Percentiles rank a stretch among this genome's conserved stretches.
Evolutionary conservation across 2,329 filamentous ascomycete species (phyloP).

Genomic region (Arthrocladium fulminans): DNA sequence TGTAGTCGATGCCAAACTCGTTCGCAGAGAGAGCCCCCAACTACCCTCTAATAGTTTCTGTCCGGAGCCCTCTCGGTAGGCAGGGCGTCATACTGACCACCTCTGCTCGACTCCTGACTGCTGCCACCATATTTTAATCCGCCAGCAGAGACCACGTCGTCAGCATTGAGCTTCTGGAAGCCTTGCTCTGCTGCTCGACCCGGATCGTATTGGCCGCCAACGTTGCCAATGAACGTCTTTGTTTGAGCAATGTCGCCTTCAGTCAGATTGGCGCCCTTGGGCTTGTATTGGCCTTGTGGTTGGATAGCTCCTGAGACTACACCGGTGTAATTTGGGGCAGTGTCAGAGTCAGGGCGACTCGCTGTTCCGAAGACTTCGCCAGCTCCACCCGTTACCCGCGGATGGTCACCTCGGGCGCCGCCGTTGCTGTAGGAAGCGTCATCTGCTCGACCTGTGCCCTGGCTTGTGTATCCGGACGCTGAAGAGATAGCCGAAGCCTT

Average conservation of each 20-base stretch:
- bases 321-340: constrained; percentile 23
- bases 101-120: constrained; percentile 15
- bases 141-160: constrained; percentile 24
- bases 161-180: constrained; percentile 27
- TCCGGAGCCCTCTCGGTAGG: constrained; percentile 14
- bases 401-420: background rate
- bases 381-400: background rate
- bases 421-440: background rate
- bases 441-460: background rate
- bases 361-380: constrained; percentile 5
- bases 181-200: constrained; percentile 37
- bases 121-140: constrained; percentile 22
- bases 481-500: constrained; percentile 1
- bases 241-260: constrained; percentile 37
- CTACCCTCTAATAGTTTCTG: background rate
- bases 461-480: constrained; percentile 2
- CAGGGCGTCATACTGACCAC: constrained; percentile 14
- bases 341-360: constrained; percentile 12
- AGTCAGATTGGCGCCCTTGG: constrained; percentile 44
- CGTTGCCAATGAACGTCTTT: constrained; percentile 43
- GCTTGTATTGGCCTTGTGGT: constrained; percentile 31
- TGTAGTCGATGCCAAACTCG: too few relatives aligned
- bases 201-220: constrained; percentile 49
- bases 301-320: constrained; percentile 17
- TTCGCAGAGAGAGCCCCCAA: background rate